These are phyloP conservation scores for Pseudogymnoascus sp. DNA, from an alignment of 2,329 filamentous ascomycete species.

Conservation along the genomic window DNA sequence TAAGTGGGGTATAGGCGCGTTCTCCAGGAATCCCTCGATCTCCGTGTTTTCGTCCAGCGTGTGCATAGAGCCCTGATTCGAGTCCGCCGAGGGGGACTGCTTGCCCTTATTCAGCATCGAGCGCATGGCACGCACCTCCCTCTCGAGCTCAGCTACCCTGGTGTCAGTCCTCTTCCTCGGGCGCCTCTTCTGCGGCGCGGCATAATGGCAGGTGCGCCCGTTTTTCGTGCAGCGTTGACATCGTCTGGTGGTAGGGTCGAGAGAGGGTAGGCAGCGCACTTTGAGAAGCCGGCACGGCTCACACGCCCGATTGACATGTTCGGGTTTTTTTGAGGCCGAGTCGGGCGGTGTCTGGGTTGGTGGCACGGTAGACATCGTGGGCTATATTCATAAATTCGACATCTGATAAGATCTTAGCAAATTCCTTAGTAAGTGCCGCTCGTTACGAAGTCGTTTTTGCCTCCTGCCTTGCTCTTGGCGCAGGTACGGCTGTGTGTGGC, in stretches of 20 bases:
- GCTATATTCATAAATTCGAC: not conserved
- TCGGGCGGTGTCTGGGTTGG: not conserved
- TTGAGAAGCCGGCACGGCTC: slow-evolving; percentile 32
- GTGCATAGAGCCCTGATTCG: not conserved
- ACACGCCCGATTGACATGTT: slow-evolving; percentile 27
- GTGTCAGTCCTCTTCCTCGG: slow-evolving; percentile 34
- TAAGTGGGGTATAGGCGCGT: not conserved
- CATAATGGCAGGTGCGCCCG: slow-evolving; percentile 29
- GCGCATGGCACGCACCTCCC: slow-evolving; percentile 31
- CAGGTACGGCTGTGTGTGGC: not conserved
- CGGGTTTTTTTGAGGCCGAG: not conserved
- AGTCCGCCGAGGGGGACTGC: not conserved
- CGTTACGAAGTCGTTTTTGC: not conserved
- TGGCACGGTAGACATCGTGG: not conserved
- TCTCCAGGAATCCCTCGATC: not conserved
- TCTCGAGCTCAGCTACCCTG: slow-evolving; percentile 33
- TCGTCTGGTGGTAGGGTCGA: not conserved
- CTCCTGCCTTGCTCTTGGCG: not conserved
- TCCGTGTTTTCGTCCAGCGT: slow-evolving; percentile 7
- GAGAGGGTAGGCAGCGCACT: slow-evolving; percentile 28
- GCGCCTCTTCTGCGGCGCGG: slow-evolving; percentile 29
- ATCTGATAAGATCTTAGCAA: slow-evolving; percentile 8
- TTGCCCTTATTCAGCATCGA: slow-evolving; percentile 24
- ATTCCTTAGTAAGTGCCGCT: slow-evolving; percentile 6
- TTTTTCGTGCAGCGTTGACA: slow-evolving; percentile 30